These are phyloP conservation scores for Diaporthe humulicola DNA, from an alignment of 2,329 filamentous ascomycete genomes.

Conservation along the genomic window DNA sequence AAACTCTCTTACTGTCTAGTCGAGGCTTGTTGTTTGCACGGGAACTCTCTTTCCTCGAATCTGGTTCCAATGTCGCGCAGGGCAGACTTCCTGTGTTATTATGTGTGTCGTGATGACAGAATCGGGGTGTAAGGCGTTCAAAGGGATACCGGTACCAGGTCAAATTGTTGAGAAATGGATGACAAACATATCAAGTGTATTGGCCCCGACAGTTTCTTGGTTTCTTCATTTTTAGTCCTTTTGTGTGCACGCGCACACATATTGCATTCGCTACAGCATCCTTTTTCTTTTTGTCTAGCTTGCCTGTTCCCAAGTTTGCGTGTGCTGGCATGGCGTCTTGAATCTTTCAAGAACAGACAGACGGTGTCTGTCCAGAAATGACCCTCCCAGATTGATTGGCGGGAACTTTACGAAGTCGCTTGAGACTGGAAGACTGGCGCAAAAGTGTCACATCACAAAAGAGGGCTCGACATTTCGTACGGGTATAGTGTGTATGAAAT, in stretches of 20 bases:
- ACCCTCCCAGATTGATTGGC: slow-evolving; percentile 18
- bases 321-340: slow-evolving; percentile 21
- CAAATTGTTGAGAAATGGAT: slow-evolving; percentile 34
- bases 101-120: slow-evolving; percentile 16
- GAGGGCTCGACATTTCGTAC: background rate
- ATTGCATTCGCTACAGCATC: slow-evolving; percentile 38
- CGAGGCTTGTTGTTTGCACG: slow-evolving; percentile 18
- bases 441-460: slow-evolving; percentile 10
- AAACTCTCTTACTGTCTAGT: background rate
- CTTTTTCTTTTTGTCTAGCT: background rate
- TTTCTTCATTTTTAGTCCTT: background rate
- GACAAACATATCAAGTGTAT: slow-evolving; percentile 20
- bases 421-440: background rate
- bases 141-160: slow-evolving; percentile 22
- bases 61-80: background rate
- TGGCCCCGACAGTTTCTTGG: background rate
- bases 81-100: slow-evolving; percentile 14
- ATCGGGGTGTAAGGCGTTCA: slow-evolving; percentile 33
- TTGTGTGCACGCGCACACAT: slow-evolving; percentile 28
- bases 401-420: background rate
- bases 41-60: slow-evolving; percentile 8
- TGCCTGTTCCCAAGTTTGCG: background rate
- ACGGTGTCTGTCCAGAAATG: background rate
- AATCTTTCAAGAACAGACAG: background rate
- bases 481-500: slow-evolving; percentile 17